Conservation (phyloP, 179 eudicot species). For the Actinidia polygama region DNA sequence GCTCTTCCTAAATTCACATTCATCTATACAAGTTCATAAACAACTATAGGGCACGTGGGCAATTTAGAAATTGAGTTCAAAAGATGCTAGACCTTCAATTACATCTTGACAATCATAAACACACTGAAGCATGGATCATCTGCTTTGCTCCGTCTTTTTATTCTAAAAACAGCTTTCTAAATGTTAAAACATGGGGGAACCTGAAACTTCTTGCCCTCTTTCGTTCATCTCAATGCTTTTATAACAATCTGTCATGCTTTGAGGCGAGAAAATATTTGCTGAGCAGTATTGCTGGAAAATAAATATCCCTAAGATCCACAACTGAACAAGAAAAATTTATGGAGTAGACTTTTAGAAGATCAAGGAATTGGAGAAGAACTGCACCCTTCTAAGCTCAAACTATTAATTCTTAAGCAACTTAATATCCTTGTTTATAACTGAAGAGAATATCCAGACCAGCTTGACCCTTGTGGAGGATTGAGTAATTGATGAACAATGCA, state of each 20-base stretch:
- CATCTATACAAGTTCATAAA: neutral
- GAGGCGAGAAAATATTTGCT: neutral
- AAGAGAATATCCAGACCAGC: no score
- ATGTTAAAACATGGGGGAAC: no score
- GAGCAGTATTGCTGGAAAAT: neutral
- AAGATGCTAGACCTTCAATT: neutral
- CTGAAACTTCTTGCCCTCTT: no score
- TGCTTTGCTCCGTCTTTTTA: neutral
- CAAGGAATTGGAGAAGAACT: no score
- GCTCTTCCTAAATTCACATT: neutral
- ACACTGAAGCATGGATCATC: neutral
- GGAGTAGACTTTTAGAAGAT: no score
- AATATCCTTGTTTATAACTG: no score
- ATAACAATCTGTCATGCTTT: no score
- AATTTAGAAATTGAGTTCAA: neutral
- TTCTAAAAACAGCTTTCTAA: no score
- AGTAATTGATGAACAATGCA: neutral
- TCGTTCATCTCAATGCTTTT: no score
- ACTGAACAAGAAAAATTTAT: neutral
- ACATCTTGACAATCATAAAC: neutral
- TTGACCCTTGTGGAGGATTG: no score
- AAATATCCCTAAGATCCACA: neutral
- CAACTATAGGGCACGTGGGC: neutral
- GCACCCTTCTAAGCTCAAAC: no score
- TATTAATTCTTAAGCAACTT: no score